Percentiles rank a stretch among this genome's conserved stretches.
These are phyloP conservation scores for Kluyveromyces wickerhamii DNA, from an alignment of 805 yeast genomes.

Conservation along the genomic window DNA sequence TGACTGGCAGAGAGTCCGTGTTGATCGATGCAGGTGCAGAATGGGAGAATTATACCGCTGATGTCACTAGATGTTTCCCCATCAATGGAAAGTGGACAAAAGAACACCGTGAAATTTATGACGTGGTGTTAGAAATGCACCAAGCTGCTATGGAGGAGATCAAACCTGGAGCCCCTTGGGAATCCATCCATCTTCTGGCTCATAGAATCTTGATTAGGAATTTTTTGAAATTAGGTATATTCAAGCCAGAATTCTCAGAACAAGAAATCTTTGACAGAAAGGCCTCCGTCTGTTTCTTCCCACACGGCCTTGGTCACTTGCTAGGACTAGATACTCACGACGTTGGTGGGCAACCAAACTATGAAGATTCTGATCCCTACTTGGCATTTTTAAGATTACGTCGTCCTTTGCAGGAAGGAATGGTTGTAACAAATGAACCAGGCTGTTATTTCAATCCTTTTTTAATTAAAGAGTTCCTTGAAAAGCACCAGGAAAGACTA, in stretches of 20 bases:
- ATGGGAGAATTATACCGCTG: slow-evolving; percentile 88
- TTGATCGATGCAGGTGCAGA: slow-evolving; percentile 97
- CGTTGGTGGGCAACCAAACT: slow-evolving; percentile 83
- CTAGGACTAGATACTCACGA: slow-evolving; percentile 96
- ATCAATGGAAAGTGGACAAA: slow-evolving; percentile 80
- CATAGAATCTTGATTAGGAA: slow-evolving; percentile 69
- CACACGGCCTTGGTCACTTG: slow-evolving; percentile 93
- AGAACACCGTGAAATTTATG: slow-evolving; percentile 79
- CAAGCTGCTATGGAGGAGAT: slow-evolving; percentile 56
- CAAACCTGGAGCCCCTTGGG: slow-evolving; percentile 83
- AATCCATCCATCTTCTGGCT: slow-evolving; percentile 69
- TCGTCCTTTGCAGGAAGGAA: slow-evolving; percentile 58
- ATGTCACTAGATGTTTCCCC: slow-evolving; percentile 94
- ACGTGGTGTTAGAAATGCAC: slow-evolving; percentile 80
- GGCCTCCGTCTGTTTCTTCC: slow-evolving; percentile 74
- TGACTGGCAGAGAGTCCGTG: slow-evolving; percentile 53
- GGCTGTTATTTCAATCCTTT: slow-evolving; percentile 88
- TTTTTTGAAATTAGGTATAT: slow-evolving; percentile 68
- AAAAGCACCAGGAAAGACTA: slow-evolving; percentile 35
- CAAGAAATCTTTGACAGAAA: slow-evolving; percentile 65
- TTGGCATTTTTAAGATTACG: slow-evolving; percentile 74
- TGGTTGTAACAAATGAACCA: slow-evolving; percentile 94
- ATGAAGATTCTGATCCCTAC: slow-evolving; percentile 73
- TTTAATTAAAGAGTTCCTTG: slow-evolving; percentile 56
- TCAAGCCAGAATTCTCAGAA: slow-evolving; percentile 45